Base-by-base conservation (phyloP, 2,329 filamentous ascomycete genomes). In the Fusarium sulawesiense region DNA sequence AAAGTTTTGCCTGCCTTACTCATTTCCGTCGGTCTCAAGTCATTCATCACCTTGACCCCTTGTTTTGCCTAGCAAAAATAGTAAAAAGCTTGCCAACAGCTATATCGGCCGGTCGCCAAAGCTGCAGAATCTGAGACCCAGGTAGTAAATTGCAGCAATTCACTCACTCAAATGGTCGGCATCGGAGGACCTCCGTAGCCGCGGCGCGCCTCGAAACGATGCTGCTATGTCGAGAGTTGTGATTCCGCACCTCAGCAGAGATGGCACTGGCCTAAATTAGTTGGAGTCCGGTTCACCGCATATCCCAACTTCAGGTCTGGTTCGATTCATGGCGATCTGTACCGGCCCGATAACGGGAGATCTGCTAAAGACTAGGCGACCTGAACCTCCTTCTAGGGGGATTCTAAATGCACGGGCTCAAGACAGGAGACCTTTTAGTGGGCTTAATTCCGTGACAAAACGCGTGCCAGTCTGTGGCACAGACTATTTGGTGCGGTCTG, bases 341-440 rank as follows among this genome's bases (percentile, higher is more conserved):
- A 27, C 73, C 71, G 71, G 73, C 46, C 71, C 73, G 73, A 59
- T 66, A 51, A 63, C 61, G 72, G 64, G 63, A 75, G 68, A 75
- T 74, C 72, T 72, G 58, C 60, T 53, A 66, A 42, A 42, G 54
- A 66, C 63, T 66, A 54, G 42, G 60, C 50, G 29, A 45, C 53
- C 50, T 61, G 51, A 59, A 56, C 49, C 58, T 56, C 45, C 45
- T 68, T 66, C 56, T 51, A 56, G 46, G 56, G 49, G 32, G 32
- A 27, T 72, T 71, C 54, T 45, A 56, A 62, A 53, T 45, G 51
- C 45, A 59, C 66, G 45, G 41, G 48, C 64, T 49, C 48, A 64
- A 58, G 40, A 46, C 50, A 66, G 50, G 55, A 59, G 37, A 66
- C n/a, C 37, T 64, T 50, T 25, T 37, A 56, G 34, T 45, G 60